Base-by-base conservation (phyloP, 148 eudicot species). In the Persicaria maculosa region DNA sequence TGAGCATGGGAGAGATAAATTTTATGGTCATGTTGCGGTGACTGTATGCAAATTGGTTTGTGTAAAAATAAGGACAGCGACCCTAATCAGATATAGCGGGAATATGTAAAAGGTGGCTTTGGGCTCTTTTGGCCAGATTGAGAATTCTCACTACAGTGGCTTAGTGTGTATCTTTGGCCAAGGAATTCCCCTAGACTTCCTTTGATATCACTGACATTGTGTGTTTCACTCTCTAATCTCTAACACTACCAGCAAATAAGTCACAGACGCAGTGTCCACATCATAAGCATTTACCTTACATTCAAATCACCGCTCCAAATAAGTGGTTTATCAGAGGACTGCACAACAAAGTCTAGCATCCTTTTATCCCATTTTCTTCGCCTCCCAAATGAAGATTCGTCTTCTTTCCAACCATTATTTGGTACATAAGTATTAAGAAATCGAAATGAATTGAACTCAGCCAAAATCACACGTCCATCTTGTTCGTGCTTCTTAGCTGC, bases 381-480 rank as follows among this genome's bases (percentile, higher is more conserved):
- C 90, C 99, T 87, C 77, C 79, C 83, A 79, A 95, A 95, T 76
- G 99, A 86, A 70, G 90, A 78, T 76, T 90, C 97, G 75, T 95
- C 99, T 62, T 95, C 99, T 87, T 95, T 92, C 99, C 99, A 95
- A 48, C 99, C 99, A 86, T 95, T 92, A 82, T 95, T 95, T 48
- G 99, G 99, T 14, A 85, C 90, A 83, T 95, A 95, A 16, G 99
- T 95, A 76, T 95, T 95, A 62, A 95, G 74, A 71, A 92, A 70
- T 68, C 85, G 88, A 78, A 90, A 86, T 4, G 97, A 84, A 50
- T 92, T 91, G 79, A 95, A 95, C 85, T 95, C 99, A 68, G 94
- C 99, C 74, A 95, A 74, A 76, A 90, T 89, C 48, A 95, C 91
- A n/a, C 99, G 92, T 16, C 99, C 99, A 82, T 95, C 99, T 74